Conservation (phyloP, 2,329 filamentous ascomycete genomes). For the Fusarium fracticaudum region DNA sequence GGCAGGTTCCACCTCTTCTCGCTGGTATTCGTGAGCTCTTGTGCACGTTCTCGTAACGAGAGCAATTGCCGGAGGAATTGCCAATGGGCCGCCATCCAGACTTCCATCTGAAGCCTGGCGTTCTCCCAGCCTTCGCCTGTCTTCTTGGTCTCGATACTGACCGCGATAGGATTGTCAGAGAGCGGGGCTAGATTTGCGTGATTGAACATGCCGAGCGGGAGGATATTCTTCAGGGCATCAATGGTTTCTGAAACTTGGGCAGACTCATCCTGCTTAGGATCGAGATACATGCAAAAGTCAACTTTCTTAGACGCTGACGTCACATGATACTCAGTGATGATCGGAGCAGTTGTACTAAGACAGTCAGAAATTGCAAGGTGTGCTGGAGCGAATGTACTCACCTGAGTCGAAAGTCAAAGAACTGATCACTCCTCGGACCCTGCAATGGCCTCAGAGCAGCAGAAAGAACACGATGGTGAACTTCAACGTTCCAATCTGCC, state of each 20-base stretch:
- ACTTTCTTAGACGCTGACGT: background rate
- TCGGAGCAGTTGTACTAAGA: background rate
- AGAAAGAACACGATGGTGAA: background rate
- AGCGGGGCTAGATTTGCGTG: background rate
- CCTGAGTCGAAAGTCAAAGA: background rate
- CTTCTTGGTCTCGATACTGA: background rate
- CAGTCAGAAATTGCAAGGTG: background rate
- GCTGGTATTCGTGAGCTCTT: background rate
- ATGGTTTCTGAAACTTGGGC: background rate
- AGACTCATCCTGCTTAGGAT: background rate
- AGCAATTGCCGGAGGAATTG: background rate
- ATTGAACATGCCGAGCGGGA: background rate
- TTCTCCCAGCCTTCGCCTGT: background rate
- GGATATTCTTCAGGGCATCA: background rate
- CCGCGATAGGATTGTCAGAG: background rate
- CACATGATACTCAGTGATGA: background rate
- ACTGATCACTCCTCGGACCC: background rate
- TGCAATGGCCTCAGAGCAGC: background rate
- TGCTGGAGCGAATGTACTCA: accelerated
- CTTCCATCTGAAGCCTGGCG: background rate
- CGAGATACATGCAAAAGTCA: background rate
- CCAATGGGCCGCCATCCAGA: background rate
- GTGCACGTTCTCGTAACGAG: background rate
- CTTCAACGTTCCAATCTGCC: background rate
- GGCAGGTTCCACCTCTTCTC: background rate